Conservation (phyloP, 1,139 yeast species). For the Sugiyamaella paludigena region DNA sequence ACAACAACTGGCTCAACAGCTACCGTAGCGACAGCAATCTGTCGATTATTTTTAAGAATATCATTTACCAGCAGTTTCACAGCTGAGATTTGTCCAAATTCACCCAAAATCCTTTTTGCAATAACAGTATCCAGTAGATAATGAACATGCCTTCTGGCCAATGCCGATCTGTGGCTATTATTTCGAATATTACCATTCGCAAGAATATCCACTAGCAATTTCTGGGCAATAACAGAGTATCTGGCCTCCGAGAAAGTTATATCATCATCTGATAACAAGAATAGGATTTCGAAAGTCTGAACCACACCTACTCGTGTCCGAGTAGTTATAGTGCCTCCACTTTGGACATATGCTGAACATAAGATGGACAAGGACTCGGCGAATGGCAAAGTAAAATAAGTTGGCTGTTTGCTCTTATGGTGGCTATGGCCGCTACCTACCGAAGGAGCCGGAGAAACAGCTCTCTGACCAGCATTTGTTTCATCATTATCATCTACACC, state of each 20-base stretch:
- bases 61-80: slow-evolving; percentile 30
- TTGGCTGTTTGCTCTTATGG: slow-evolving; percentile 16
- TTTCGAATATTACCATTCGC: slow-evolving; percentile 22
- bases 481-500: slow-evolving; percentile 23
- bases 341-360: slow-evolving; percentile 23
- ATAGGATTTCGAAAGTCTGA: slow-evolving; percentile 31
- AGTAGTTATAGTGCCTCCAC: slow-evolving; percentile 18
- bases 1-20: slow-evolving; percentile 24
- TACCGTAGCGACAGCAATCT: slow-evolving; percentile 22
- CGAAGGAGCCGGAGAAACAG: slow-evolving; percentile 17
- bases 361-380: slow-evolving; percentile 24
- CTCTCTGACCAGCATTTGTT: slow-evolving; percentile 15
- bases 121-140: slow-evolving; percentile 33
- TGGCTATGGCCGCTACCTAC: slow-evolving; percentile 12
- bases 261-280: slow-evolving; percentile 24
- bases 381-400: slow-evolving; percentile 23
- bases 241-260: slow-evolving; percentile 27
- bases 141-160: slow-evolving; percentile 31
- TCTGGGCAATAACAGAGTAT: slow-evolving; percentile 28
- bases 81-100: slow-evolving; percentile 35
- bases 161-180: slow-evolving; percentile 25
- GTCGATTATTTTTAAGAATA: slow-evolving; percentile 31
- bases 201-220: slow-evolving; percentile 27
- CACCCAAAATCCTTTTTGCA: slow-evolving; percentile 34
- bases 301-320: slow-evolving; percentile 33